Base-by-base conservation (phyloP, 108 stramenopile genomes). In the Schizochytrium sp. region DNA sequence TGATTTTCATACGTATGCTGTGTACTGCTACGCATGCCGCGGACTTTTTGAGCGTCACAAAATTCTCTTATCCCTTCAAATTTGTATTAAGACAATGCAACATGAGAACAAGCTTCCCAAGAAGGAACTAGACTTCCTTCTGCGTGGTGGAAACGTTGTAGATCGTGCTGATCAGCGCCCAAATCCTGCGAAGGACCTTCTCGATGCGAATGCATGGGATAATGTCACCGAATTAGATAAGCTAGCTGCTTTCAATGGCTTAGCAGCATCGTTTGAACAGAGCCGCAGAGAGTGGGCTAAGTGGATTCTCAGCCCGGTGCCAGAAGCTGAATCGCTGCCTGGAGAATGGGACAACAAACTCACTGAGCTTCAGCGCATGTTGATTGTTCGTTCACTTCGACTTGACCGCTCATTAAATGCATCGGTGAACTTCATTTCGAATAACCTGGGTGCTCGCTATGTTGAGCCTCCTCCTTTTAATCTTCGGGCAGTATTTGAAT, bases 21-120 rank as follows among this genome's bases (percentile, higher is more conserved):
- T 95, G 5, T 95, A 94, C 92, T 58, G 90, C 87, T 94, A 93
- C 69, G 94, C 94, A 45, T 95, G 95, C 91, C 89, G 93, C 3
- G 95, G 93, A 40, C 93, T 95, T 55, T 95, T 95, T 61, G 95
- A 95, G 88, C 53, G 83, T 1, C 94, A 95, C 88, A 95, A 95
- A 55, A 87, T 94, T 12, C 87, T 95, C 3, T 93, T 95, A 28
- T 90, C 92, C 2, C 64, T 95, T 41, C 94, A 94, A 87, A 93
- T 95, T 4, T 93, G 93, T 72, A 72, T 94, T 87, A 92, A 92
- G 50, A 94, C 92, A 57, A 69, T 95, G 91, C 72, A 87, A 87
- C 90, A 60, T 40, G 93, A 93, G 46, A 91, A 64, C 55, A 94
- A 93, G 76, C 55, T 95, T 12, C 93, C 94, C 3, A 41, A 64